Base-by-base conservation (phyloP, 257 asterid genomes). In the Gardenia jasminoides region DNA sequence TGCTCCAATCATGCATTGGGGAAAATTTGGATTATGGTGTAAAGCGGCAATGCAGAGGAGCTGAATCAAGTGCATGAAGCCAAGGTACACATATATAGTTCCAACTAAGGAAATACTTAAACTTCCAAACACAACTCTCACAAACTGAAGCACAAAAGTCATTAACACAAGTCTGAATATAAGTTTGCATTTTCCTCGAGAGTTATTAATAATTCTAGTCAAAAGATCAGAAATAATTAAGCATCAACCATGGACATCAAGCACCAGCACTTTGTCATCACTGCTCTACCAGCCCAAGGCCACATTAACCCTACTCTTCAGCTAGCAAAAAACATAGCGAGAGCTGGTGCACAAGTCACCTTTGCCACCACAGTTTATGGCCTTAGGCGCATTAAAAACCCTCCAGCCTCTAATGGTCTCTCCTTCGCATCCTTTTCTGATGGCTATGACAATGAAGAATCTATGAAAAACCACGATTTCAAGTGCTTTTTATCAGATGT, bases 221-320 rank as follows among this genome's bases (percentile, higher is more conserved):
- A 59, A 7, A 10, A 59, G 56, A 1, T 58, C 22, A 28, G 8
- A 65, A 31, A 12, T 12, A 11, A 3, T 13, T 3, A 13, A 16
- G 6, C 22, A 15, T 30, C 17, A 6, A 65, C 24, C 70, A 65
- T 65, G 70, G 41, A 36, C 41, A 30, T n/a, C 44, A 65, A 65
- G 20, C 56, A 16, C 16, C 56, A 15, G 83, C 89, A 89, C 72
- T 85, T 83, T 39, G 75, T 90, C 10, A 31, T 88, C 56, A 20
- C 85, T 19, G 79, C 82, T 39, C 84, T 86, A 59, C 93, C 90
- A 0, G 28, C 83, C 33, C 93, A 88, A 83, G 86, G 93, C 82
- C 93, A 90, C 47, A 82, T 90, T 81, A 90, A 90, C 54, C 93
- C 93, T 8, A 64, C 86, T 30, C 88, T 90, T 66, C 93, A 88